Conservation (phyloP, 805 yeast genomes). For the Zygosaccharomyces gambellarensis region DNA sequence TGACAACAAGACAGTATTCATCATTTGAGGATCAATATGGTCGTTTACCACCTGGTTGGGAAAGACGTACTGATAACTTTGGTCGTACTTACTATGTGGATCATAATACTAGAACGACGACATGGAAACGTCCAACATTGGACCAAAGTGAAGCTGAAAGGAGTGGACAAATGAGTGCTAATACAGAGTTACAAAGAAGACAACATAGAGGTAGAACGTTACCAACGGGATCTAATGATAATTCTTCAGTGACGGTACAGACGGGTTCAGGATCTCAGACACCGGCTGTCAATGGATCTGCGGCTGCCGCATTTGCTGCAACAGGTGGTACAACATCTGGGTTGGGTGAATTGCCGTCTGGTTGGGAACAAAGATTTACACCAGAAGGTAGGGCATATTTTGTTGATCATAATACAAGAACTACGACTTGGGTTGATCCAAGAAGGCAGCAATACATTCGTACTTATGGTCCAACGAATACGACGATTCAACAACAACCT, state of each 20-base stretch:
- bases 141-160: constrained; percentile 71
- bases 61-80: constrained; percentile 92
- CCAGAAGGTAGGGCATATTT: constrained; percentile 98
- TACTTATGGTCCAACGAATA: constrained; percentile 77
- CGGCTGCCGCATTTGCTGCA: constrained; percentile 63
- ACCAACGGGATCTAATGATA: constrained; percentile 51
- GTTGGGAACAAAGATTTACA: constrained; percentile 98
- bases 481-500: constrained; percentile 96
- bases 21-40: constrained; percentile 98
- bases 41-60: constrained; percentile 98
- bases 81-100: constrained; percentile 98
- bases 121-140: constrained; percentile 96
- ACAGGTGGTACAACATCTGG: constrained; percentile 88
- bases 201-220: constrained; percentile 87
- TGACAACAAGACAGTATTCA: constrained; percentile 58
- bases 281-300: constrained; percentile 47
- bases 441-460: constrained; percentile 97
- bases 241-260: constrained; percentile 37
- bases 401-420: constrained; percentile 98
- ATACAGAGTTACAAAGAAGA: constrained; percentile 82
- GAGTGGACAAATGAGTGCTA: constrained; percentile 53
- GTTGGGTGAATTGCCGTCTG: constrained; percentile 93
- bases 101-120: constrained; percentile 94
- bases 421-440: constrained; percentile 99
- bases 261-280: constrained; percentile 45